Base-by-base conservation (phyloP, 164 flowering plant species). In the Umbilicus rupestris region DNA sequence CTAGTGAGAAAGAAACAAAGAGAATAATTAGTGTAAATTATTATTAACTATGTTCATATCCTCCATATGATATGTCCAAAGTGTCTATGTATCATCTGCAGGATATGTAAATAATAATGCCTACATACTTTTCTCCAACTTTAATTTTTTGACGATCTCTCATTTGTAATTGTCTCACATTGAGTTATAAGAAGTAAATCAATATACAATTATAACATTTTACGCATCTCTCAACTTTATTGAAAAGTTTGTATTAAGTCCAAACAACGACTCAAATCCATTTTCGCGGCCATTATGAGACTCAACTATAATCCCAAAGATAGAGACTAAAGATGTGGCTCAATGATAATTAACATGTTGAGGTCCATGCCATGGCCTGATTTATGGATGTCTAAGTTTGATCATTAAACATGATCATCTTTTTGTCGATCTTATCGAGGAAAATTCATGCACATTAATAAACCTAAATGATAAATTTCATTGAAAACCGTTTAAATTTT, bases 51-150 rank as follows among this genome's bases (percentile, higher is more conserved):
- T 52, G 31, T 41, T 41, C 44, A 41, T 55, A 55, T 55, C 60
- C 60, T 55, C 60, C 29, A n/a, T 20, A 50, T 55, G 60, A 55
- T 55, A 55, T 55, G 33, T 29, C 28, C 28, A 28, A 28, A 55
- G 19, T 11, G 30, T 28, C 5, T 55, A 55, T 28, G 60, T 55
- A 55, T 55, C 60, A 9, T 11, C 19, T 52, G 58, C 29, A 22
- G 58, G 28, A 52, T 52, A 52, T 52, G 24, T 52, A 9, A 52
- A 52, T 26, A 26, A 24, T 24, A 22, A 24, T 24, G 30, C 8
- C n/a, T n/a, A n/a, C n/a, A n/a, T n/a, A n/a, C n/a, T n/a, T n/a
- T n/a, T n/a, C n/a, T n/a, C 7, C 47, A 45, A 45, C 17, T 22
- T 3, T 0, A 46, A 17, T 47, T 47, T 9, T 19, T 47, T 47